Evolutionary conservation across 257 asterid species (phyloP), one percentile per base, ranked within the genome.

Genomic region (Fraxinus excelsior): DNA sequence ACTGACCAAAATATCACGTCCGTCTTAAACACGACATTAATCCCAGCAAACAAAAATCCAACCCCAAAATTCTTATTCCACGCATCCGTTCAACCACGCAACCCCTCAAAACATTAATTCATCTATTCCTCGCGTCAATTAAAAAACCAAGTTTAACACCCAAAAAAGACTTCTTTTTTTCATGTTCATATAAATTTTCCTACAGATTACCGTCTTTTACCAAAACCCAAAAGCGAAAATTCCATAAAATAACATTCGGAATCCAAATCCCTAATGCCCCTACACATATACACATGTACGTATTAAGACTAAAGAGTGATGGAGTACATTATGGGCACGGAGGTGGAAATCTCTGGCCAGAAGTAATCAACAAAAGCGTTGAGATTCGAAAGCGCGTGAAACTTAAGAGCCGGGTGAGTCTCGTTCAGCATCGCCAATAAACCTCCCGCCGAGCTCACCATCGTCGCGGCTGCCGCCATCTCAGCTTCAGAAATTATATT

Each of bases 281-380:
- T 3, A 37, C 26, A 10, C 18, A 44, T 26, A 60, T 5, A 75
- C n/a, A 7, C 25, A 44, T 44, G 16, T 42, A 42, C 19, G 5
- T 71, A 25, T 5, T 12, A 18, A 9, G 56, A 44, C 44, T 29
- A 31, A 3, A 67, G 65, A 31, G n/a, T 14, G 65, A 29, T 60
- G 18, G 67, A 42, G 37, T 91, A 94, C 99, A 92, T 91, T 75
- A 87, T 82, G 2, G 92, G 94, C 26, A 91, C 97, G 25, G 93
- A 90, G 25, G 97, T 91, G 58, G 99, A 90, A 85, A 94, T 94
- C 92, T 94, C 98, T 18, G 93, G 98, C 97, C 98, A 94, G 82
- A 88, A 91, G 86, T 80, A 87, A 84, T 90, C 96, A 7, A 92
- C 99, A 25, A 85, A 86, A 6, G 94, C 76, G 71, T 94, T 94